Base-by-base conservation (phyloP, 2,329 filamentous ascomycete genomes). In the Venturia pyrina region DNA sequence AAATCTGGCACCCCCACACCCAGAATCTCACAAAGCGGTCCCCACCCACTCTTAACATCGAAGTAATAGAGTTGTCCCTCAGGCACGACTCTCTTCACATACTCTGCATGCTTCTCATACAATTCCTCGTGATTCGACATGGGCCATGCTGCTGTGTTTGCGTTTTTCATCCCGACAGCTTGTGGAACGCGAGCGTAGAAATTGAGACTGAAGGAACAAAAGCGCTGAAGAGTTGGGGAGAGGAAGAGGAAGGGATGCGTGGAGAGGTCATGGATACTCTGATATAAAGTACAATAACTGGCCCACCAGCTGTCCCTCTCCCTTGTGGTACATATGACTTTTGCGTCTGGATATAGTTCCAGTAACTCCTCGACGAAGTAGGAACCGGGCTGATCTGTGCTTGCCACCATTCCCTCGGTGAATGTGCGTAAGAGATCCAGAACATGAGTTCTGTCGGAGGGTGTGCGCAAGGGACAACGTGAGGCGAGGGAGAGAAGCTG, bases 311-410 rank as follows among this genome's bases (percentile, higher is more conserved):
- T 61, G 28, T 37, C 28, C 28, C 57, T 37, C 41, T 72, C 70
- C 5, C 72, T 67, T 13, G 68, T 62, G 3, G 72, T 73, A 66
- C 69, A 70, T 21, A 83, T 76, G 4, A 83, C 79, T 65, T 78
- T 78, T 15, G 80, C 80, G 37, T 82, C 75, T 0, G 81, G 81
- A 67, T 82, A 83, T 10, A 82, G 68, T 65, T 79, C 75, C 66
- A 82, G 69, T 44, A 83, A 71, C 62, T 83, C 80, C 17, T 76
- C 73, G 21, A 81, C 72, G 34, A 82, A 76, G 62, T 76, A 72
- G 19, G 73, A 74, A 4, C 73, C 74, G 0, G 81, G 80, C 19
- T 75, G 69, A 69, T 83, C 81, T 44, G 80, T 79, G 44, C 78
- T 74, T n/a, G 77, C 80, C 3, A 77, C 77, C 68, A 79, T 83